These are phyloP conservation scores for Aspergillus asperescens DNA, from an alignment of 495 filamentous ascomycete species.

Conservation along the genomic window DNA sequence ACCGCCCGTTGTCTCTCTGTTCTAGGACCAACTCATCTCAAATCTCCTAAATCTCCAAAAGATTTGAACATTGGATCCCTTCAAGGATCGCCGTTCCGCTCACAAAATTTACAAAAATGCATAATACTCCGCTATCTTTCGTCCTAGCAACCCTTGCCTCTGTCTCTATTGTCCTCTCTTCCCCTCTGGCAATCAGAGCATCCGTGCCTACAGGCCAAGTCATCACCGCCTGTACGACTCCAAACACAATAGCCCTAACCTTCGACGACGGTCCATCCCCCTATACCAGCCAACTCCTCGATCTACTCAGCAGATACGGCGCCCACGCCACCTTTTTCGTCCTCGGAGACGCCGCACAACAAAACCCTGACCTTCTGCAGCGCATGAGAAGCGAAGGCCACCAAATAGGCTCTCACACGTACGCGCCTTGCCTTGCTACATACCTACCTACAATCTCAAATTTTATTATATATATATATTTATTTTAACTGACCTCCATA, in stretches of 20 bases:
- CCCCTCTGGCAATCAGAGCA: too few relatives aligned
- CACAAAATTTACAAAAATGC: too few relatives aligned
- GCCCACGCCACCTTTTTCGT: slow-evolving; percentile 72
- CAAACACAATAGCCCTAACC: slow-evolving; percentile 62
- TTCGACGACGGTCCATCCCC: slow-evolving; percentile 71
- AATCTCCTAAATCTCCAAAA: too few relatives aligned
- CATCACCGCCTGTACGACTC: slow-evolving; percentile 55
- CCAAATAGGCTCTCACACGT: slow-evolving; percentile 74
- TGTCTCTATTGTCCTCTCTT: too few relatives aligned
- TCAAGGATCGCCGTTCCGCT: too few relatives aligned
- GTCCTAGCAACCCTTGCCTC: too few relatives aligned
- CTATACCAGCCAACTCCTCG: slow-evolving; percentile 59
- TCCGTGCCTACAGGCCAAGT: slow-evolving; percentile 33
- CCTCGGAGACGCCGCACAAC: slow-evolving; percentile 55
- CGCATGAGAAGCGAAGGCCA: slow-evolving; percentile 61
- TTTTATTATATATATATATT: too few relatives aligned
- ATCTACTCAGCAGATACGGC: slow-evolving; percentile 53
- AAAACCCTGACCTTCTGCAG: slow-evolving; percentile 49
- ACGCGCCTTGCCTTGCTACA: slow-evolving; percentile 19
- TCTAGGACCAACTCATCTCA: too few relatives aligned
- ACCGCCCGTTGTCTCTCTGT: too few relatives aligned
- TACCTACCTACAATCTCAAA: too few relatives aligned
- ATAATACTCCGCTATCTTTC: too few relatives aligned
- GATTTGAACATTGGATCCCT: too few relatives aligned
- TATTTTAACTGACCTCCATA: neutral